Evolutionary conservation across 2,329 filamentous ascomycete genomes (phyloP), one percentile per base, ranked within the genome.

Genomic region (Penicillium sp.): DNA sequence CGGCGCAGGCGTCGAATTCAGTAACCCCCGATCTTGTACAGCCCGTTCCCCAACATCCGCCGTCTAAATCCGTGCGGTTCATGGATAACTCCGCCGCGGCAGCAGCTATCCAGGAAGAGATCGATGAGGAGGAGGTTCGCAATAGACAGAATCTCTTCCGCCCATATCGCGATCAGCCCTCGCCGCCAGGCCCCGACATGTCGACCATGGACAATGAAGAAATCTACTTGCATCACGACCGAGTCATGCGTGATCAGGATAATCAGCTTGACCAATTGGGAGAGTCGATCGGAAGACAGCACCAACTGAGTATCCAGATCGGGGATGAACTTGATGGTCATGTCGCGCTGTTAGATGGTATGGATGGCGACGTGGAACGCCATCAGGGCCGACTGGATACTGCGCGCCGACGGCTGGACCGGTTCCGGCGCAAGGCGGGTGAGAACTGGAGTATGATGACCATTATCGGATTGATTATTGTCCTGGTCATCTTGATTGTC

Each of bases 291-390:
- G 84, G 89, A 4, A 85, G 94, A 37, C 94, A 97, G 78, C 82
- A 95, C 48, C 90, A 97, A 77, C 81, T 99, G 58, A 92, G 89
- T 70, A 95, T 97, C 78, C 90, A 94, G 77, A 97, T 99, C 67
- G 93, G 94, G 27, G 90, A 97, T 72, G 94, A 99, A 80, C 81
- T 99, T 33, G 94, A 97, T 66, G 88, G 86, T 64, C 94, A 99
- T 68, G 89, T 95, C 35, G 82, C 88, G 64, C 81, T 99, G 80
- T 80, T 99, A 27, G 93, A 97, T 71, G 93, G 96, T 67, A 86
- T 95, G 43, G 94, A 97, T 69, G 83, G 83, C 43, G 83, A 88
- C 20, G 89, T 92, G 7, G 92, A 96, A 71, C 80, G 92, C 55
- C 92, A 97, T 75, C 84, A 88, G 71, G 80, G 79, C 25, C 85